Conservation (phyloP, 352 stramenopile species). For the Phytophthora sojae region DNA sequence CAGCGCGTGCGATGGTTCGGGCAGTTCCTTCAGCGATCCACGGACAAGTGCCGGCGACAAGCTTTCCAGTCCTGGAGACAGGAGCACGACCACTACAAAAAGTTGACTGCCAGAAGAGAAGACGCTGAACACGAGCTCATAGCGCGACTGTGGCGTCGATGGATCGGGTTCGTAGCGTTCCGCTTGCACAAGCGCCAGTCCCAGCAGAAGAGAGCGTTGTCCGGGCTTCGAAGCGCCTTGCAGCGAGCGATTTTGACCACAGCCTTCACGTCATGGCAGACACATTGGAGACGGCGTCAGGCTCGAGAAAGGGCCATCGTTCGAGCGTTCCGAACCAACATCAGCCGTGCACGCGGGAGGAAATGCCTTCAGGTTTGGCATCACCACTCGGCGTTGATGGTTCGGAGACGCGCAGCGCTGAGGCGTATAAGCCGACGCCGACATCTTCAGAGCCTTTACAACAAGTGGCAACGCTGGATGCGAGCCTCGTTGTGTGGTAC, state of each 20-base stretch:
- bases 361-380: conserved; percentile 22
- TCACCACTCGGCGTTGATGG: conserved; percentile 6
- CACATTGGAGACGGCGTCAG: conserved; percentile 6
- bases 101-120: neutral
- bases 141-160: conserved; percentile 35
- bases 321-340: conserved; percentile 5
- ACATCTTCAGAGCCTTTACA: conserved; percentile 2
- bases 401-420: conserved; percentile 16
- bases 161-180: conserved; percentile 23
- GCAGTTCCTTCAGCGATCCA: conserved; percentile 18
- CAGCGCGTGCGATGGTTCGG: conserved; percentile 19
- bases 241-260: conserved; percentile 20
- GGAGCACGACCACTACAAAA: conserved; percentile 13
- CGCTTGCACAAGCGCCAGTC: conserved; percentile 21
- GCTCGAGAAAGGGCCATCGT: conserved; percentile 5
- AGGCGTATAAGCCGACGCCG: conserved; percentile 7
- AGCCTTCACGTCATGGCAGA: conserved; percentile 30
- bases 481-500: conserved; percentile 1
- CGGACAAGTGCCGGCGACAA: conserved; percentile 8
- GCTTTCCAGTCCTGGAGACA: conserved; percentile 39
- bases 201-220: conserved; percentile 21
- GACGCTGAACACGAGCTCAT: conserved; percentile 23
- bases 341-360: neutral
- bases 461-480: conserved; percentile 26
- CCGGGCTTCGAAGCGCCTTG: conserved; percentile 6